Percentiles rank a stretch among this genome's conserved stretches.
Evolutionary conservation across 2,329 filamentous ascomycete genomes (phyloP).

Genomic region (Juglanconis oblonga): DNA sequence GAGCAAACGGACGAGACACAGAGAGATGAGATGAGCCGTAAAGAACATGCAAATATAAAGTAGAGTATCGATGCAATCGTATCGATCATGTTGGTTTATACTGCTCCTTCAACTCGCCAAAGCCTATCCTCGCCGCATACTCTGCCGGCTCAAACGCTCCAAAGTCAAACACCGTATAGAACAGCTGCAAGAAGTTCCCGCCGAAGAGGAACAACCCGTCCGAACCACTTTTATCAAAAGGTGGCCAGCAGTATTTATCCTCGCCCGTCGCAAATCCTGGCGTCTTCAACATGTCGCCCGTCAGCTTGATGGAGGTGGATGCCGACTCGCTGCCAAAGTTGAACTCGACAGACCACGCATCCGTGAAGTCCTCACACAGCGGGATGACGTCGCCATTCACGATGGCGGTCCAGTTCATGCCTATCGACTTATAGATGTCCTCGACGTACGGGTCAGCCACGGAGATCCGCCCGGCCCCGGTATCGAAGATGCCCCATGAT

Average conservation of each 20-base stretch:
- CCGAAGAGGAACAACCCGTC: conserved; percentile 30
- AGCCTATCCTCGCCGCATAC: conserved; percentile 5
- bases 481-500: conserved; percentile 29
- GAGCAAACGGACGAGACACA: no score
- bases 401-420: conserved; percentile 34
- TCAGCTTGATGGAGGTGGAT: conserved; percentile 24
- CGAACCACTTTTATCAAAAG: conserved; percentile 26
- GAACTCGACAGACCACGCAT: conserved; percentile 31
- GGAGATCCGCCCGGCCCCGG: conserved; percentile 26
- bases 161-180: conserved; percentile 34
- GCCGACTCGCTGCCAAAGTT: conserved; percentile 20
- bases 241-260: conserved; percentile 34
- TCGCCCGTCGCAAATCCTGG: conserved; percentile 31
- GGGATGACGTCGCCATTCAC: conserved; percentile 26
- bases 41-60: no score
- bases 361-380: conserved; percentile 34
- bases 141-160: conserved; percentile 18
- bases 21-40: no score
- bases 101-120: conserved; percentile 12
- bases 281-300: conserved; percentile 28
- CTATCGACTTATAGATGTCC: conserved; percentile 31
- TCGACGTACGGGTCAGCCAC: conserved; percentile 26
- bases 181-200: conserved; percentile 25
- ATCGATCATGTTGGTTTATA: neutral
- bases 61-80: neutral